Evolutionary conservation across 148 eudicot genomes (phyloP).

Genomic region (Cornus kousa): DNA sequence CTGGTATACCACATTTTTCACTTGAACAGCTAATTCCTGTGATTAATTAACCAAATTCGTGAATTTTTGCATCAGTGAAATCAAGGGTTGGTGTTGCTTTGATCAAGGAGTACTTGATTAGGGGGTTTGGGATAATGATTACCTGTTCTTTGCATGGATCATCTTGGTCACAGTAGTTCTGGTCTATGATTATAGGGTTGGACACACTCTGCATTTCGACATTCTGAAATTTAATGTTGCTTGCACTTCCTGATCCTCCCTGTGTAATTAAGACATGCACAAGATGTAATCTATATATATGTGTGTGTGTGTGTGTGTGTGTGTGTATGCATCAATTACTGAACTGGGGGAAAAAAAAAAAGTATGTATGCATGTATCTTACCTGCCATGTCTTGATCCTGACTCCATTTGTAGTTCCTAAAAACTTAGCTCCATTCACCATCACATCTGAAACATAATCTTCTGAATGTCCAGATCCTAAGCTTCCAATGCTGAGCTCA

Average conservation of each 20-base stretch:
- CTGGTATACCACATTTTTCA: constrained; percentile 51
- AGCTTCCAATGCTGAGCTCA: constrained; percentile 66
- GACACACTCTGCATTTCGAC: constrained; percentile 46
- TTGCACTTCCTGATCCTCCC: constrained; percentile 84
- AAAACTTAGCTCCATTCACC: constrained; percentile 53
- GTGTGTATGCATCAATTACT: neutral
- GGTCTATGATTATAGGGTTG: constrained; percentile 79
- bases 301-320: too few species aligned
- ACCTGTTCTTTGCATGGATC: constrained; percentile 62
- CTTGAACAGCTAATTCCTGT: constrained; percentile 47
- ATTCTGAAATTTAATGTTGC: constrained; percentile 58
- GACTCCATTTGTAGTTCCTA: constrained; percentile 67
- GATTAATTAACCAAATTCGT: too few species aligned
- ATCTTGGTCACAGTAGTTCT: constrained; percentile 49
- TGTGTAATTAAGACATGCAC: constrained; percentile 1
- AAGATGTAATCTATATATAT: too few species aligned
- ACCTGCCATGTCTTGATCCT: constrained; percentile 91
- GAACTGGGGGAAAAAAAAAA: too few species aligned
- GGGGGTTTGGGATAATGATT: neutral
- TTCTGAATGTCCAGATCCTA: constrained; percentile 51
- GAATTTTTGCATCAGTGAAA: neutral
- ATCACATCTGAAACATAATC: constrained; percentile 61
- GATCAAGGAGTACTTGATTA: too few species aligned
- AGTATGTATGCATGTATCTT: neutral
- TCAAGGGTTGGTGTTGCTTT: too few species aligned